phyloP scores from a whole-genome alignment of 2,329 filamentous ascomycete genomes.

The Talaromyces funiculosus region DNA sequence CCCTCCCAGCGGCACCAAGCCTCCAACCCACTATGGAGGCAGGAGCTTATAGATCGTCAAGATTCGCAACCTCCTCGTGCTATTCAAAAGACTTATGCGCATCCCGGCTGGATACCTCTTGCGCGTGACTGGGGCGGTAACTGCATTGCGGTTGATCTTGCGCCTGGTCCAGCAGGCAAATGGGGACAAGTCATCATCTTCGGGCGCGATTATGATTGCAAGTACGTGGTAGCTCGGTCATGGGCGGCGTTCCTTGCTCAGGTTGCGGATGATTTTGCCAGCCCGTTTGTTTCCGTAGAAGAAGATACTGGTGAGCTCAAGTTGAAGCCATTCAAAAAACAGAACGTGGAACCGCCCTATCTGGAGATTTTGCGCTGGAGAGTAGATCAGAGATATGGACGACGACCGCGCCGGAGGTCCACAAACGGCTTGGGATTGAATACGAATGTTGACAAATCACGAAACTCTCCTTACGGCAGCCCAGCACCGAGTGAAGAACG shows the following conservation, averaged over 20 bases:
- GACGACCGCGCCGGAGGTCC: conserved; percentile 48
- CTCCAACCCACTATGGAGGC: conserved; percentile 67
- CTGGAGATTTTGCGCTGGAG: conserved; percentile 94
- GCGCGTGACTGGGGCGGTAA: conserved; percentile 98
- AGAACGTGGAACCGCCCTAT: conserved; percentile 85
- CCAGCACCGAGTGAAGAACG: conserved; percentile 43
- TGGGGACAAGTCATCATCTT: conserved; percentile 98
- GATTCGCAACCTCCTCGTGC: conserved; percentile 80
- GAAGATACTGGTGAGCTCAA: conserved; percentile 90
- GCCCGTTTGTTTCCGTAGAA: conserved; percentile 85
- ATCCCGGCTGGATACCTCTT: conserved; percentile 91
- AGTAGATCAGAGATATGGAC: conserved; percentile 88
- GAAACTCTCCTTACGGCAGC: conserved; percentile 51
- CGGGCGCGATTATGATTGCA: conserved; percentile 95
- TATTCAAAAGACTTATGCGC: conserved; percentile 87
- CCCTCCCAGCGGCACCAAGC: conserved; percentile 50
- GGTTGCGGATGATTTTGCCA: conserved; percentile 84
- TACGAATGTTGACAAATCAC: conserved; percentile 42
- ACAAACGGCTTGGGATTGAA: conserved; percentile 50
- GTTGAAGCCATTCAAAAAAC: conserved; percentile 81
- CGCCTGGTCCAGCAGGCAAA: conserved; percentile 78
- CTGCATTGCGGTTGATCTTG: conserved; percentile 88
- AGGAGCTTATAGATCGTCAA: conserved; percentile 77
- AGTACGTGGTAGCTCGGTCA: conserved; percentile 90
- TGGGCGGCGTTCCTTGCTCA: conserved; percentile 83